Conservation (phyloP, 108 stramenopile species). For the Fragilariopsis cylindrus region DNA sequence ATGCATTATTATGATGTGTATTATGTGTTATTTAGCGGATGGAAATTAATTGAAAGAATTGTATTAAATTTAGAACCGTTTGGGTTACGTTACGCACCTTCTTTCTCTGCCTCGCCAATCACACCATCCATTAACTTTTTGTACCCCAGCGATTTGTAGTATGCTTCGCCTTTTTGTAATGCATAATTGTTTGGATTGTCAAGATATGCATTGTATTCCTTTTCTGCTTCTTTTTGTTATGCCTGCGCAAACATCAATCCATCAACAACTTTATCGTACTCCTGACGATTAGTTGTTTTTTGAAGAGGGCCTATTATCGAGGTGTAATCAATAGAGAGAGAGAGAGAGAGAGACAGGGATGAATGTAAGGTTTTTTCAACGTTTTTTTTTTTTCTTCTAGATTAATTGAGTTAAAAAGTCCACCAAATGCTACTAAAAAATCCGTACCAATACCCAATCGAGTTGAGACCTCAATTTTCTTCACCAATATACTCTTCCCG, state of each 20-base stretch:
- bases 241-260: conserved; percentile 26
- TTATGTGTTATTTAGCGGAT: too few species aligned
- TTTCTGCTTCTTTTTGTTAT: conserved; percentile 32
- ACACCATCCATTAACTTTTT: conserved; percentile 38
- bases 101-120: conserved; percentile 44
- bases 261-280: conserved; percentile 35
- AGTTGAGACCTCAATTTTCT: background rate
- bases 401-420: too few species aligned
- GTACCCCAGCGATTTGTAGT: conserved; percentile 43
- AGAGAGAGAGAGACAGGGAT: background rate
- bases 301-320: conserved; percentile 18
- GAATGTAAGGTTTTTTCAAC: too few species aligned
- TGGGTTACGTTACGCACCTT: conserved; percentile 8
- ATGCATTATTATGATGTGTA: too few species aligned
- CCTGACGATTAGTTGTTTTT: conserved; percentile 24
- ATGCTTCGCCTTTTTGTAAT: conserved; percentile 39
- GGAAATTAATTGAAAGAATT: too few species aligned
- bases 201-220: conserved; percentile 40
- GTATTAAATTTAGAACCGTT: too few species aligned
- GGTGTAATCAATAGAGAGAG: background rate
- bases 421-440: background rate
- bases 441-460: conserved; percentile 8
- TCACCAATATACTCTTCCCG: background rate
- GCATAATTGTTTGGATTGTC: conserved; percentile 39
- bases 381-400: too few species aligned